Conservation (phyloP, 2,329 filamentous ascomycete genomes). For the Pezicula rhizophila region DNA sequence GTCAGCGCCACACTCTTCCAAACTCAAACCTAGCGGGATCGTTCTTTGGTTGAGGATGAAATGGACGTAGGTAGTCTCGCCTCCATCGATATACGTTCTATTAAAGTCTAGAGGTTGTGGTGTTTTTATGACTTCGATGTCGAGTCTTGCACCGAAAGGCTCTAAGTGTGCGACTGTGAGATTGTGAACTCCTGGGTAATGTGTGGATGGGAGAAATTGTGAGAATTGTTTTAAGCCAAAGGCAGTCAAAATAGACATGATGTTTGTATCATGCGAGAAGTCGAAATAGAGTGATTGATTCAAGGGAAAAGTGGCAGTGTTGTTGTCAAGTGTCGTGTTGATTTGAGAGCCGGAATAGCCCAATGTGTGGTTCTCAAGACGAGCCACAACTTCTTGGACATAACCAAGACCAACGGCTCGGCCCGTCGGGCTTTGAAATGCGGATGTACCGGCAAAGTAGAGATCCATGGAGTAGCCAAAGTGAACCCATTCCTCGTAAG, state of each 20-base stretch:
- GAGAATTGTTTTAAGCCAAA: conserved; percentile 68
- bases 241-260: conserved; percentile 62
- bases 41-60: conserved; percentile 72
- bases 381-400: conserved; percentile 66
- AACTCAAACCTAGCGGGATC: conserved; percentile 60
- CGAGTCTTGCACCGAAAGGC: conserved; percentile 66
- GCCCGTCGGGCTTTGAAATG: conserved; percentile 28
- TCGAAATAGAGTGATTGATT: conserved; percentile 72
- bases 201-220: conserved; percentile 47
- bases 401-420: conserved; percentile 69
- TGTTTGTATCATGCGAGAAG: conserved; percentile 74
- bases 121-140: conserved; percentile 67
- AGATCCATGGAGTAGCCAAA: conserved; percentile 70
- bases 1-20: conserved; percentile 53
- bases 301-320: conserved; percentile 62
- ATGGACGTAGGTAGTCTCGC: conserved; percentile 63
- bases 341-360: conserved; percentile 53
- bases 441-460: conserved; percentile 48
- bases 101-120: conserved; percentile 49
- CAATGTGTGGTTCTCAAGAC: conserved; percentile 60
- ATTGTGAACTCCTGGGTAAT: conserved; percentile 51
- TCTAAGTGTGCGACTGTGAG: conserved; percentile 63
- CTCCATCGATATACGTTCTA: conserved; percentile 42
- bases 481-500: conserved; percentile 65
- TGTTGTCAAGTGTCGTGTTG: conserved; percentile 67